Percentiles rank a stretch among this genome's conserved stretches.
phyloP scores from a whole-genome alignment of 768 basidiomycete species.

The Obba rivulosa region DNA sequence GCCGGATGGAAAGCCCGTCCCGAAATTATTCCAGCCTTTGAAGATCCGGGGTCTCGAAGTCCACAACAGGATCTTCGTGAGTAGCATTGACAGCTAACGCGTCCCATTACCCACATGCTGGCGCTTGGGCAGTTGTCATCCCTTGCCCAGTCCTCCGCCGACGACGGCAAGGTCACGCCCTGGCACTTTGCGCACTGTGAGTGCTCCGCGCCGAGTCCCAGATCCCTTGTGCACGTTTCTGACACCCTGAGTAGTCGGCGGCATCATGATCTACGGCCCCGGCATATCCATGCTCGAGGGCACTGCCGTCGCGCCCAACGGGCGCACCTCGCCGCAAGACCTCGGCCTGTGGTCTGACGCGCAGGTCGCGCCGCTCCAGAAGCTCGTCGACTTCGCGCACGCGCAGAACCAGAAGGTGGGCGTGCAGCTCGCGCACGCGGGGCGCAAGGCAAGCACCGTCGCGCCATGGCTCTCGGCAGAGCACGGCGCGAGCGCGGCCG shows the following conservation, averaged over 20 bases:
- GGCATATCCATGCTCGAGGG: conserved; percentile 62
- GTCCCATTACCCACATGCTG: too few species aligned
- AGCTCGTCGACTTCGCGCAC: conserved; percentile 64
- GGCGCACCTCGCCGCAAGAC: conserved; percentile 56
- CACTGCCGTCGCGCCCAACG: conserved; percentile 52
- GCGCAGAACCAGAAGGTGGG: conserved; percentile 61
- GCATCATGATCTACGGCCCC: conserved; percentile 44
- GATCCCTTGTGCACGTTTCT: neutral
- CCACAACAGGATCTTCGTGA: conserved; percentile 24
- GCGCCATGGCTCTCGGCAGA: conserved; percentile 58
- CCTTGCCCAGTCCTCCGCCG: conserved; percentile 52
- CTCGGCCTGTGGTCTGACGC: conserved; percentile 56
- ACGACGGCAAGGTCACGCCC: conserved; percentile 43
- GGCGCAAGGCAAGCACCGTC: conserved; percentile 59
- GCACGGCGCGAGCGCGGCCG: conserved; percentile 14
- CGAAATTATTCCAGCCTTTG: conserved; percentile 48
- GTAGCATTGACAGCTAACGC: neutral
- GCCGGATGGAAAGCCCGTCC: conserved; percentile 33
- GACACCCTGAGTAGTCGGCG: conserved; percentile 36
- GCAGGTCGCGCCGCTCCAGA: conserved; percentile 40
- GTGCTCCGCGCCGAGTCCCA: neutral
- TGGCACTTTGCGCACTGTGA: conserved; percentile 52
- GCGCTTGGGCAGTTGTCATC: conserved; percentile 37
- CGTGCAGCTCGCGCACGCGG: conserved; percentile 72
- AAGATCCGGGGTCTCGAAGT: conserved; percentile 32